These are phyloP conservation scores for Colletotrichum shisoi DNA, from an alignment of 2,329 filamentous ascomycete species.

Conservation along the genomic window DNA sequence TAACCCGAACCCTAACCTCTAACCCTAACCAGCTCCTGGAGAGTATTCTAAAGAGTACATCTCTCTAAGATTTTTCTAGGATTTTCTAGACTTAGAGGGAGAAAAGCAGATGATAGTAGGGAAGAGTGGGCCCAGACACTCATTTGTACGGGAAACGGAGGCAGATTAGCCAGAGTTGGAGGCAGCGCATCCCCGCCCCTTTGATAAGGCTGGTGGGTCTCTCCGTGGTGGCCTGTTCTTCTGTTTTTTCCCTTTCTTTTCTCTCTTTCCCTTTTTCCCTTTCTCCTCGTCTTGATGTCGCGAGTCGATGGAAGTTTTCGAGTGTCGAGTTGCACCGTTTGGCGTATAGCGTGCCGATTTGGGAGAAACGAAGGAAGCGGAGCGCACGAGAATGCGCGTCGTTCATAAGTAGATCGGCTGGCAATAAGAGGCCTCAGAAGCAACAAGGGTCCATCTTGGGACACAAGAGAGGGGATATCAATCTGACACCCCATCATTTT, in stretches of 20 bases:
- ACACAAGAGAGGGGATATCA: background rate
- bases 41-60: no score
- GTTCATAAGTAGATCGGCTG: constrained; percentile 1
- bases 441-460: background rate
- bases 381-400: background rate
- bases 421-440: constrained; percentile 17
- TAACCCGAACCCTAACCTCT: no score
- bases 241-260: constrained; percentile 10
- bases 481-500: constrained; percentile 8
- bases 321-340: constrained; percentile 6
- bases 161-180: no score
- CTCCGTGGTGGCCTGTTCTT: constrained; percentile 17
- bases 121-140: no score
- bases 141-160: no score
- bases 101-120: no score
- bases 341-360: background rate
- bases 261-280: constrained; percentile 13
- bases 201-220: constrained; percentile 3
- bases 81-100: no score
- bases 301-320: constrained; percentile 18
- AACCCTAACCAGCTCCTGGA: no score
- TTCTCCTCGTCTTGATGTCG: constrained; percentile 29
- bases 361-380: background rate
- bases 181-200: no score
- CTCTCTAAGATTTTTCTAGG: no score